These are phyloP conservation scores for Naegleria fowleri DNA, from an alignment of 208 protist genomes.

Conservation along the genomic window DNA sequence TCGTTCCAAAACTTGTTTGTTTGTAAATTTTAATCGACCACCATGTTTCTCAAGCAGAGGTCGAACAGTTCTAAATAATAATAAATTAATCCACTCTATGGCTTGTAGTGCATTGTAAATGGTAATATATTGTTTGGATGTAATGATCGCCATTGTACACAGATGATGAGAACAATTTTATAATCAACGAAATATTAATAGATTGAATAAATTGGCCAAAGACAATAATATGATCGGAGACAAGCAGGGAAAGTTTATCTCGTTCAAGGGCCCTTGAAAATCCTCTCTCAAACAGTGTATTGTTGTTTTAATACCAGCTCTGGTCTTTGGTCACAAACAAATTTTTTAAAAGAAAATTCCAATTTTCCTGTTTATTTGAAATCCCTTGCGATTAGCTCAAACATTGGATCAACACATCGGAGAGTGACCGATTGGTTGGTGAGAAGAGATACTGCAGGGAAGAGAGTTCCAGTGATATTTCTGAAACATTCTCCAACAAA, in stretches of 20 bases:
- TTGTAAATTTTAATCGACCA: background rate
- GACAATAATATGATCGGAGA: too few relatives aligned
- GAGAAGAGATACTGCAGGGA: background rate
- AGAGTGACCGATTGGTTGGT: background rate
- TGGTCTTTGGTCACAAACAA: too few relatives aligned
- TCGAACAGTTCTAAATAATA: background rate
- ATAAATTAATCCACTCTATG: background rate
- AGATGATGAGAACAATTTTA: too few relatives aligned
- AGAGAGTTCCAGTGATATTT: slow-evolving; percentile 13
- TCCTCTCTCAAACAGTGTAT: too few relatives aligned
- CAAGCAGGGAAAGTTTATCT: too few relatives aligned
- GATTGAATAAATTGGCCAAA: too few relatives aligned
- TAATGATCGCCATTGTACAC: background rate
- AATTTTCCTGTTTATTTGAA: too few relatives aligned
- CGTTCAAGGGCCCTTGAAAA: too few relatives aligned
- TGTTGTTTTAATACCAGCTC: too few relatives aligned
- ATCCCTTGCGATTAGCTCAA: background rate
- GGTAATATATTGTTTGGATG: background rate
- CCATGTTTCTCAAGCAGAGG: background rate
- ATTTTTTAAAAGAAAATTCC: too few relatives aligned
- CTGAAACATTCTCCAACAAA: slow-evolving; percentile 5
- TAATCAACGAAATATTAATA: too few relatives aligned
- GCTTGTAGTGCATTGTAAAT: background rate
- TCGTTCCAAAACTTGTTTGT: background rate
- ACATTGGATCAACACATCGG: background rate